phyloP scores from a whole-genome alignment of 2,329 filamentous ascomycete species.

The Plenodomus lindquistii region DNA sequence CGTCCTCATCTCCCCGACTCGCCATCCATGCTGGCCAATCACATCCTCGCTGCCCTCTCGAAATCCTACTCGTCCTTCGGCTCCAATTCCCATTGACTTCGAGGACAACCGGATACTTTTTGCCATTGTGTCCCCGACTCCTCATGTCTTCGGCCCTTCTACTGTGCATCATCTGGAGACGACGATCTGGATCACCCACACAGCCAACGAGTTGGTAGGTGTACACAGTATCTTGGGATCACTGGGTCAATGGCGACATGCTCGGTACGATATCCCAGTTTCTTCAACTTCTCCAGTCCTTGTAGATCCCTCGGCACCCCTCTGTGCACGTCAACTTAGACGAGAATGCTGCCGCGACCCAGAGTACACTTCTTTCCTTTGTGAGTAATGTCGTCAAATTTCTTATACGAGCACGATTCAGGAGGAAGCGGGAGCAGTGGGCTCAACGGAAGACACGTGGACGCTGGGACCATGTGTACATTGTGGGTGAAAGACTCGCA shows the following conservation, averaged over 20 bases:
- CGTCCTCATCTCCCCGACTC: slow-evolving; percentile 45
- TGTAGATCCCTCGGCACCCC: background rate
- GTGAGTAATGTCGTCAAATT: background rate
- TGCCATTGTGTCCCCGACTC: background rate
- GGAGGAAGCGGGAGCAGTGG: slow-evolving; percentile 10
- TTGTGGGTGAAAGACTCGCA: slow-evolving; percentile 10
- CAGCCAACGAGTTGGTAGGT: background rate
- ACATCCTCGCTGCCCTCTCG: slow-evolving; percentile 5
- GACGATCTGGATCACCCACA: background rate
- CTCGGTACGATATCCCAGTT: background rate
- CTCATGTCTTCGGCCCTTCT: background rate
- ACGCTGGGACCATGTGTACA: slow-evolving; percentile 18
- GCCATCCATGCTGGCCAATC: slow-evolving; percentile 26
- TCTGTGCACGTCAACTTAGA: background rate
- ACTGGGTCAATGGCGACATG: background rate
- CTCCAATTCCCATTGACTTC: slow-evolving; percentile 4
- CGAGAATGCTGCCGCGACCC: background rate
- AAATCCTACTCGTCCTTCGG: slow-evolving; percentile 17
- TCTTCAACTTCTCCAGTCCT: background rate
- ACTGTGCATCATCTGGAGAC: background rate
- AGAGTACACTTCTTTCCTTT: slow-evolving; percentile 1
- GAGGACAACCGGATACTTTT: slow-evolving; percentile 1
- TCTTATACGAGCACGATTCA: slow-evolving; percentile 6
- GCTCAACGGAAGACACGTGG: slow-evolving; percentile 17
- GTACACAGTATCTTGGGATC: background rate